Percentiles rank a stretch among this genome's conserved stretches.
These are phyloP conservation scores for Metschnikowia shivogae DNA, from an alignment of 805 yeast genomes.

Conservation along the genomic window DNA sequence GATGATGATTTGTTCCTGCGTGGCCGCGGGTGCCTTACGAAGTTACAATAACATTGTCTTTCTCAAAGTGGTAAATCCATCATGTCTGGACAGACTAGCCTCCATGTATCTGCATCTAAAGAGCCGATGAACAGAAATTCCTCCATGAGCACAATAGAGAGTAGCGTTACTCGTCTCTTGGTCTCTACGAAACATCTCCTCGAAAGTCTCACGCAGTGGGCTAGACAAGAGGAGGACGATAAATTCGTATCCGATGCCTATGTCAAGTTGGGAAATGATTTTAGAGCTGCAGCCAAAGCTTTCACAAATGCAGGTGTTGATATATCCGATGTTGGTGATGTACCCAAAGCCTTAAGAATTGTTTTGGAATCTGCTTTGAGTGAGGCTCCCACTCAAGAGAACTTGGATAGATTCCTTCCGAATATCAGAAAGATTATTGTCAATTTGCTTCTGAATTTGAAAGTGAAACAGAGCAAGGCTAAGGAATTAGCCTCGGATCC, in stretches of 20 bases:
- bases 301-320: slow-evolving; percentile 77
- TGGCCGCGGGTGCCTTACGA: not conserved
- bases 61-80: not conserved
- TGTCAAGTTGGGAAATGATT: slow-evolving; percentile 90
- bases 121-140: slow-evolving; percentile 9
- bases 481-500: slow-evolving; percentile 31
- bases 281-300: slow-evolving; percentile 77
- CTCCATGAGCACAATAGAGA: slow-evolving; percentile 56
- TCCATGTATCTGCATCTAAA: not conserved
- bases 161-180: slow-evolving; percentile 71
- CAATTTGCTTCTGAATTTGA: slow-evolving; percentile 70
- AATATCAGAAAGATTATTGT: slow-evolving; percentile 83
- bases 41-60: slow-evolving; percentile 6
- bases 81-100: slow-evolving; percentile 3
- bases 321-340: slow-evolving; percentile 81
- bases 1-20: not conserved
- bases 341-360: slow-evolving; percentile 73
- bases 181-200: slow-evolving; percentile 85
- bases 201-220: slow-evolving; percentile 90
- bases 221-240: slow-evolving; percentile 72
- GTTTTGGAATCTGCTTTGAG: slow-evolving; percentile 85
- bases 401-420: slow-evolving; percentile 76
- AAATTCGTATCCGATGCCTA: slow-evolving; percentile 84
- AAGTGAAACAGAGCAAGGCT: slow-evolving; percentile 67
- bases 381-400: slow-evolving; percentile 78